Conservation (phyloP, 139 green algal genomes). For the Tetraselmis chui region DNA sequence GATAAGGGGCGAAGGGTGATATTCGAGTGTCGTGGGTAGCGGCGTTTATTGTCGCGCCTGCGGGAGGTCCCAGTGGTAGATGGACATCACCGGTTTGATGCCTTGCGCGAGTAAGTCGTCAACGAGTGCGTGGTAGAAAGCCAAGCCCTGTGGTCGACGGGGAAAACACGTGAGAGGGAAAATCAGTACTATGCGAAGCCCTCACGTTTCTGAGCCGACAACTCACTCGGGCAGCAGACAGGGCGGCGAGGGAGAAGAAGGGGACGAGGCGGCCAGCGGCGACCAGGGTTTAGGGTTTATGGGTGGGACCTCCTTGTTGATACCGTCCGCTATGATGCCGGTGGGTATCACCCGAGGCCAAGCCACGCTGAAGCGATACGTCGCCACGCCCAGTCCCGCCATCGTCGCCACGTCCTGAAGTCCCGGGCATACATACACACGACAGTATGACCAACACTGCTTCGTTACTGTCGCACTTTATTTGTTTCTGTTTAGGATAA, state of each 20-base stretch:
- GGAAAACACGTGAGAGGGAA: too few species aligned
- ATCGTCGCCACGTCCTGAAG: slow-evolving; percentile 40
- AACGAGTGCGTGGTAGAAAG: slow-evolving; percentile 41
- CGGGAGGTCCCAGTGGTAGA: slow-evolving; percentile 50
- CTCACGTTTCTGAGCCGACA: too few species aligned
- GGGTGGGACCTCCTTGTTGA: background rate
- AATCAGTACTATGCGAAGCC: too few species aligned
- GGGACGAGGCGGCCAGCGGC: background rate
- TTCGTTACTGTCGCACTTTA: too few species aligned
- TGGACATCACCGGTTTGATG: slow-evolving; percentile 44
- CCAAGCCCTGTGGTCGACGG: slow-evolving; percentile 25
- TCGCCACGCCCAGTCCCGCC: slow-evolving; percentile 32
- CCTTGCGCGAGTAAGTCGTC: slow-evolving; percentile 33
- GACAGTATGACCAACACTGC: too few species aligned
- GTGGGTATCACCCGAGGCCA: slow-evolving; percentile 41
- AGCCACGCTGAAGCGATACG: slow-evolving; percentile 42
- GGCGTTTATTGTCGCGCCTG: slow-evolving; percentile 15
- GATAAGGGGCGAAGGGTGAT: too few species aligned
- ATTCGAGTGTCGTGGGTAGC: too few species aligned
- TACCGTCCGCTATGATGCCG: background rate
- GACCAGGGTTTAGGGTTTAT: background rate
- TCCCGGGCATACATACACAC: too few species aligned
- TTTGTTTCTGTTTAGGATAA: too few species aligned
- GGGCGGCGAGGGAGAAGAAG: too few species aligned
- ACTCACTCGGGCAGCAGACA: too few species aligned